A percentile compares a stretch with the other conserved stretches of the same genome.
phyloP scores from a whole-genome alignment of 495 filamentous ascomycete genomes.

The Parmelia sp. region DNA sequence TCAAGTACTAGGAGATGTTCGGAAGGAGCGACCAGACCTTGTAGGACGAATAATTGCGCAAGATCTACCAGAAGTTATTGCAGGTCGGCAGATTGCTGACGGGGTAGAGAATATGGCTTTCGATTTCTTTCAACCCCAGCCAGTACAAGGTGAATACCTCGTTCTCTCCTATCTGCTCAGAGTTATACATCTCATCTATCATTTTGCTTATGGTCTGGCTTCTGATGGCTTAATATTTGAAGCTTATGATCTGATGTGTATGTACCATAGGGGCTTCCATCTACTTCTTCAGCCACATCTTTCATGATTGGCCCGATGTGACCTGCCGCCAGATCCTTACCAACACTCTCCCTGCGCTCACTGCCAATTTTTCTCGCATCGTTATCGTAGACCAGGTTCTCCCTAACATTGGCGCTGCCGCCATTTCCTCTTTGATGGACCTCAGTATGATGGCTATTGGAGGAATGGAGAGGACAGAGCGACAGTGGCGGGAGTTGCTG shows the following conservation, averaged over 20 bases:
- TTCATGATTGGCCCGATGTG: constrained; percentile 22
- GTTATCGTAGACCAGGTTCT: constrained; percentile 5
- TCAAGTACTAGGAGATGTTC: background rate
- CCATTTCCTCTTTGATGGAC: background rate
- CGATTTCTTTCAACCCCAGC: constrained; percentile 30
- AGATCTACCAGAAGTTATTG: constrained; percentile 6
- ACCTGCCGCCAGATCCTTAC: constrained; percentile 16
- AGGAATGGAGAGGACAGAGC: constrained; percentile 7
- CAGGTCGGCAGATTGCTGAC: background rate
- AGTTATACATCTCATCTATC: background rate
- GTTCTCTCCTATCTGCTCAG: background rate
- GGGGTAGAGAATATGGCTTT: constrained; percentile 25
- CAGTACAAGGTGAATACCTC: constrained; percentile 30
- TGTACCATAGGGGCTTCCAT: constrained; percentile 6
- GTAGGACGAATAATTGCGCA: constrained; percentile 6
- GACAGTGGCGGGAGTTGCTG: constrained; percentile 8
- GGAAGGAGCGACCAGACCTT: constrained; percentile 2
- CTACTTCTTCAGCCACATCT: constrained; percentile 24
- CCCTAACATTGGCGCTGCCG: background rate
- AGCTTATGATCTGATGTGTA: no score
- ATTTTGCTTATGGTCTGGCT: background rate
- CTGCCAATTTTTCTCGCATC: background rate
- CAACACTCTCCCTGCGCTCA: background rate
- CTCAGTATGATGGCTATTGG: constrained; percentile 9
- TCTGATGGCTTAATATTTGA: background rate